Conservation (phyloP, 2,329 filamentous ascomycete species). For the Cladophialophora yegresii region DNA sequence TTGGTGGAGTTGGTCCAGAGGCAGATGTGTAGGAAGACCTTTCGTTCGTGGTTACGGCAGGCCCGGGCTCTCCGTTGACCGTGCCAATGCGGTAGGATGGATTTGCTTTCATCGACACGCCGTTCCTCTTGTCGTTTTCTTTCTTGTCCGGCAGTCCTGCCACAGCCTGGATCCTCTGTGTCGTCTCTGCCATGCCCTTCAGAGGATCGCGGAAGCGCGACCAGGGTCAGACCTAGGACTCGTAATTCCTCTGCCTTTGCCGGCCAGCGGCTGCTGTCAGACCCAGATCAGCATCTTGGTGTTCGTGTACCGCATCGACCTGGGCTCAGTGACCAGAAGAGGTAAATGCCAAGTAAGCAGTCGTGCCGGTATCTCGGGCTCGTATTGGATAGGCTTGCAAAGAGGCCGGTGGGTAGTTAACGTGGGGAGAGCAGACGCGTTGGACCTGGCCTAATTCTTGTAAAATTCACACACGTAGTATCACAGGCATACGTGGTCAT, state of each 20-base stretch:
- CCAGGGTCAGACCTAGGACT: not conserved
- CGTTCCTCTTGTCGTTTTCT: not conserved
- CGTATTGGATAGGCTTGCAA: slow-evolving; percentile 14
- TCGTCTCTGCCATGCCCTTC: slow-evolving; percentile 22
- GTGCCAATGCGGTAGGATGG: slow-evolving; percentile 13
- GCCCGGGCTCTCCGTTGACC: slow-evolving; percentile 27
- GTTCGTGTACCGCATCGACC: slow-evolving; percentile 13
- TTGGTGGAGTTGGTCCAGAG: slow-evolving; percentile 9
- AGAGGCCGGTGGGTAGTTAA: not conserved
- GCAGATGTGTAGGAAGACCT: not conserved
- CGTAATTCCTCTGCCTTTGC: slow-evolving; percentile 4
- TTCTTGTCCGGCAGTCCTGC: slow-evolving; percentile 1
- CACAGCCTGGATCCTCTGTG: slow-evolving; percentile 7
- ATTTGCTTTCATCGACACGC: slow-evolving; percentile 7
- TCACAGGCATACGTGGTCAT: not conserved
- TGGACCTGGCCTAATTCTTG: not conserved
- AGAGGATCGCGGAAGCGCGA: not conserved
- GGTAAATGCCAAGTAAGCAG: not conserved
- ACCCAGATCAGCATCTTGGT: slow-evolving; percentile 12
- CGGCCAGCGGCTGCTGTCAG: slow-evolving; percentile 8
- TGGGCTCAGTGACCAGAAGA: slow-evolving; percentile 11
- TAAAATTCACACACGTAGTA: not conserved
- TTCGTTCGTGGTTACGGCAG: slow-evolving; percentile 21
- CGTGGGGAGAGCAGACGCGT: not conserved
- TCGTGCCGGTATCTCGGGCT: slow-evolving; percentile 16